Base-by-base conservation (phyloP, 441 rosid genomes). In the Syzygium syzygioides region DNA sequence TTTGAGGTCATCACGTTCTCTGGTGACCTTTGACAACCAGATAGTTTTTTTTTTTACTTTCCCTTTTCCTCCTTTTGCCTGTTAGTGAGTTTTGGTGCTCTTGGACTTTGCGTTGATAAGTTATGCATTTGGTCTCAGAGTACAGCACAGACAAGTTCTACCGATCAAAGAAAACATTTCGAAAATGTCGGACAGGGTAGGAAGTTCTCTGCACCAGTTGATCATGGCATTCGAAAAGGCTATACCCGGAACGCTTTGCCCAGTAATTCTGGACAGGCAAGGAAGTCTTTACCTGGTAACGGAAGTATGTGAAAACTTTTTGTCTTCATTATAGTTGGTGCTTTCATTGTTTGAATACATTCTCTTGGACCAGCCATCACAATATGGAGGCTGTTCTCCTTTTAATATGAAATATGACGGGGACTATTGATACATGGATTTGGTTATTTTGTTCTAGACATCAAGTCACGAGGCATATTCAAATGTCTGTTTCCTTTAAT, bases 81-180 rank as follows among this genome's bases (percentile, higher is more conserved):
- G 87, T 55, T 41, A 19, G 87, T 85, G 45, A 85, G 50, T 20
- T 32, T 85, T 85, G 62, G 50, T 85, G 66, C 26, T 34, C 41
- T 59, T 85, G 28, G 64, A 76, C 53, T 76, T 76, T 76, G 52
- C 18, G 15, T 76, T 76, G 83, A 76, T 76, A 76, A 60, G 37
- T 48, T 84, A 62, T 95, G 89, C 89, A 89, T 91, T 86, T 93
- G 89, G 89, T 89, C 87, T 89, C 95, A 96, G 98, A 93, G 64
- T 90, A 71, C 90, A 87, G 92, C 88, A 87, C 86, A 92, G 92
- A 92, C 89, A 88, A 92, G 57, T 91, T 86, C 94, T 83, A 88
- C 55, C 14, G 95, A 93, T 90, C 88, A 91, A 85, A 91, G 91
- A 87, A 94, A 92, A 90, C 91, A 87, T 86, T 85, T 94, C 88